These are phyloP conservation scores for Golubevia sp. DNA, from an alignment of 1,284 basidiomycete genomes.

Conservation along the genomic window DNA sequence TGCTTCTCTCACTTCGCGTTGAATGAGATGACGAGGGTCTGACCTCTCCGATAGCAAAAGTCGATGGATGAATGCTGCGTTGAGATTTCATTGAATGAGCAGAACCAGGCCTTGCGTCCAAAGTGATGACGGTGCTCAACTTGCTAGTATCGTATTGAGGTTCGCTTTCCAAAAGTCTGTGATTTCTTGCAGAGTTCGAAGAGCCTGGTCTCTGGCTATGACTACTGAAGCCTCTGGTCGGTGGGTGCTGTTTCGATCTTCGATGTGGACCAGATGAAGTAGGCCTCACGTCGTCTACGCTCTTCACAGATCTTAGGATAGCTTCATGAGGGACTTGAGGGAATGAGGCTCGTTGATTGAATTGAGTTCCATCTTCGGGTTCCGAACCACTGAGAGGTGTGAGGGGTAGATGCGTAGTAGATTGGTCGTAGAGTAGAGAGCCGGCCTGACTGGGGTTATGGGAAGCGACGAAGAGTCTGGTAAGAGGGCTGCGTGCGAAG, in stretches of 20 bases:
- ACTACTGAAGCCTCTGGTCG: no score
- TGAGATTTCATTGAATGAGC: neutral
- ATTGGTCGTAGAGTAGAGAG: neutral
- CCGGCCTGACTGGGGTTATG: neutral
- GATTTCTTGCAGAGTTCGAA: no score
- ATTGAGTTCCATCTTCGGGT: neutral
- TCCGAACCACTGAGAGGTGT: no score
- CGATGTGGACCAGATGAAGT: neutral
- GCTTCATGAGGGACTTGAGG: neutral
- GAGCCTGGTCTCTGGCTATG: no score
- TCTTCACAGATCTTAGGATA: neutral
- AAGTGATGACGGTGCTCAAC: no score
- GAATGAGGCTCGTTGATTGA: neutral
- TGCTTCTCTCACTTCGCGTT: neutral
- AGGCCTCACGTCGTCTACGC: neutral
- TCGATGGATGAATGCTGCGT: neutral
- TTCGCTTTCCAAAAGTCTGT: no score
- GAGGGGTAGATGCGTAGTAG: neutral
- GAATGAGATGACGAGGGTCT: neutral
- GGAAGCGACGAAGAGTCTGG: neutral
- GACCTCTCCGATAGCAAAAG: neutral
- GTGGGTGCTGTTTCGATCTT: no score
- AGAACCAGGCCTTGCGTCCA: neutral
- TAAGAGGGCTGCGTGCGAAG: neutral
- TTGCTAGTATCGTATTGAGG: no score